Base-by-base conservation (phyloP, 176 grass and related monocot genomes). In the Miscanthus lutarioriparius region DNA sequence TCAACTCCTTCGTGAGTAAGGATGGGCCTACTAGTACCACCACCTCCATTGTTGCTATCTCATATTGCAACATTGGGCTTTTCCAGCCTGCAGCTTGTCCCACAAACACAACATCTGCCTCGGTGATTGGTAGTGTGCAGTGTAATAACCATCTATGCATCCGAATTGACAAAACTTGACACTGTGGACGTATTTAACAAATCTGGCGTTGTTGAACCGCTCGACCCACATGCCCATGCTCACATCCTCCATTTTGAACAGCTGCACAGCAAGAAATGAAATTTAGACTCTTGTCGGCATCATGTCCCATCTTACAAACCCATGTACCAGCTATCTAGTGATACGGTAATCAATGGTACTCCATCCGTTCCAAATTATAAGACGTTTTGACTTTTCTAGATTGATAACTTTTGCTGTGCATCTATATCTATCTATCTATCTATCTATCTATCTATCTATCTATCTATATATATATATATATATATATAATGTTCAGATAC, bases 161-260 rank as follows among this genome's bases (percentile, higher is more conserved):
- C 95, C 95, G 38, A 91, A 95, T 54, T 95, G 92, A 77, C 95
- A 98, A 64, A 98, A 98, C 68, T 76, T 95, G 80, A 92, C 15
- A 19, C 72, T 93, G 39, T 98, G 95, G 25, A 93, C 49, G 10
- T 93, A 97, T 88, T 88, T 81, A 47, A 97, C 92, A 12, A 63
- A 56, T 59, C 68, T 77, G 7, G 89, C 84, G 41, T 48, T 87
- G 67, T 95, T 95, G 84, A 98, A 95, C 79, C 85, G 89, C 64
- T 93, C 92, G 1, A 98, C 92, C 95, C 95, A 97, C 95, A 97
- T 97, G 71, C 95, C 95, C 92, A 97, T 97, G 90, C 95, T 94
- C 92, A 97, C 95, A 43, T 97, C 95, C 77, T 97, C 95, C 95
- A 97, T 97, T 80, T 97, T 97, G 82, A 98, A 95, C 45, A 98